Conservation (phyloP, 306 rosid genomes). For the Prunus davidiana region DNA sequence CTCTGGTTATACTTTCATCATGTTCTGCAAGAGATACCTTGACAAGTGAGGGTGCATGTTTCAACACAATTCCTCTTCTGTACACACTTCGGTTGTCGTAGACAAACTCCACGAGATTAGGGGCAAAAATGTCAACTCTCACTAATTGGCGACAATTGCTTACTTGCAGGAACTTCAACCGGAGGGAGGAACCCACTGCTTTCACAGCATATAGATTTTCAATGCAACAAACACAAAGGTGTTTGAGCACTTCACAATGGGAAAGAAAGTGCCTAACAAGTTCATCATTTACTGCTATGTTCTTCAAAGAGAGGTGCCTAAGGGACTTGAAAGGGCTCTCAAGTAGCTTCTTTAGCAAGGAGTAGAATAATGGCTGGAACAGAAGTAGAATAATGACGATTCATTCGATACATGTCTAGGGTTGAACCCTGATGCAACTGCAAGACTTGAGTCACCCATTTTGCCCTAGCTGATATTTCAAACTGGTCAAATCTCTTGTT, state of each 20-base stretch:
- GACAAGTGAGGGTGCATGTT: background rate
- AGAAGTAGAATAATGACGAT: background rate
- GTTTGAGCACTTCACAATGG: background rate
- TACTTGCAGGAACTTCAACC: background rate
- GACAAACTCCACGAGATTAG: background rate
- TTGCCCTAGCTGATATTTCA: too few species aligned
- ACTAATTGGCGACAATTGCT: background rate
- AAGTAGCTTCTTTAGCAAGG: background rate
- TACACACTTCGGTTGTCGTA: background rate
- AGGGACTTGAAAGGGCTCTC: background rate
- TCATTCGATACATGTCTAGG: background rate
- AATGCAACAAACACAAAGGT: background rate
- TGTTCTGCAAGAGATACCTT: background rate
- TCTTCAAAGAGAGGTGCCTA: background rate
- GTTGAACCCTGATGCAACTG: background rate
- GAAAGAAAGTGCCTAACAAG: background rate
- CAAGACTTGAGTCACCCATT: background rate
- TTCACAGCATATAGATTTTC: background rate
- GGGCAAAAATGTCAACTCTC: background rate
- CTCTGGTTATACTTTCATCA: background rate
- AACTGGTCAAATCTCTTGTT: too few species aligned
- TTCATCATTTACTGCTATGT: background rate
- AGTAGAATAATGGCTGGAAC: background rate
- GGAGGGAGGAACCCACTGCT: background rate
- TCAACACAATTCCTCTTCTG: background rate